Percentiles rank a stretch among this genome's conserved stretches.
Conservation (phyloP, 164 flowering plant genomes). For the Piper longum region DNA sequence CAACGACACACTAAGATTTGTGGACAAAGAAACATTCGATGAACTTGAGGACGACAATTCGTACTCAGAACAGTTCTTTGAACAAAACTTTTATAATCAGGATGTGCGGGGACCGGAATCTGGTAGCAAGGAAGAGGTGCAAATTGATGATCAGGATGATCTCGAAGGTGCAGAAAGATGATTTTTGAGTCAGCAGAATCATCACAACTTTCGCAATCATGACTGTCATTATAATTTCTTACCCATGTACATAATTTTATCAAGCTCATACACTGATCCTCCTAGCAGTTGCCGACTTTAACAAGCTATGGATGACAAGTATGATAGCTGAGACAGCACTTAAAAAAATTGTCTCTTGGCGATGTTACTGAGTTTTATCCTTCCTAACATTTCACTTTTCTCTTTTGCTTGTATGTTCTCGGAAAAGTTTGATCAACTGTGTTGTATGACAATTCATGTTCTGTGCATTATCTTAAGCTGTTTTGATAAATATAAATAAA, state of each 20-base stretch:
- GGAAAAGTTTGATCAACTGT: too few species aligned
- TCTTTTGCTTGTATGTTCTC: too few species aligned
- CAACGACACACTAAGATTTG: conserved; percentile 6
- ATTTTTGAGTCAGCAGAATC: background rate
- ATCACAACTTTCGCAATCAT: too few species aligned
- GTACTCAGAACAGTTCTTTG: conserved; percentile 34
- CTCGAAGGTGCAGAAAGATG: conserved; percentile 70
- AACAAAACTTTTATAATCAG: conserved; percentile 17
- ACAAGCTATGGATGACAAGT: background rate
- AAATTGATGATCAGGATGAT: conserved; percentile 77
- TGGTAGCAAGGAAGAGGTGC: conserved; percentile 55
- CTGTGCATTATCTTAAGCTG: too few species aligned
- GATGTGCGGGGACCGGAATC: conserved; percentile 33
- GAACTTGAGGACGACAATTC: conserved; percentile 62
- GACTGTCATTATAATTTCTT: background rate
- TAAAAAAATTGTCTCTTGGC: too few species aligned
- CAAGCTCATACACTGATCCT: background rate
- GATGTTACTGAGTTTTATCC: too few species aligned
- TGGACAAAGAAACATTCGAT: conserved; percentile 45
- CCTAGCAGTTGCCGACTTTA: background rate
- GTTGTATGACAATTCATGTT: too few species aligned
- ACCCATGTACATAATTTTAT: too few species aligned
- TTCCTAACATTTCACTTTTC: too few species aligned
- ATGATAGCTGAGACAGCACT: background rate
- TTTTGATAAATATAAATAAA: too few species aligned